Conservation (phyloP, 352 stramenopile genomes). For the Globisporangium irregulare region DNA sequence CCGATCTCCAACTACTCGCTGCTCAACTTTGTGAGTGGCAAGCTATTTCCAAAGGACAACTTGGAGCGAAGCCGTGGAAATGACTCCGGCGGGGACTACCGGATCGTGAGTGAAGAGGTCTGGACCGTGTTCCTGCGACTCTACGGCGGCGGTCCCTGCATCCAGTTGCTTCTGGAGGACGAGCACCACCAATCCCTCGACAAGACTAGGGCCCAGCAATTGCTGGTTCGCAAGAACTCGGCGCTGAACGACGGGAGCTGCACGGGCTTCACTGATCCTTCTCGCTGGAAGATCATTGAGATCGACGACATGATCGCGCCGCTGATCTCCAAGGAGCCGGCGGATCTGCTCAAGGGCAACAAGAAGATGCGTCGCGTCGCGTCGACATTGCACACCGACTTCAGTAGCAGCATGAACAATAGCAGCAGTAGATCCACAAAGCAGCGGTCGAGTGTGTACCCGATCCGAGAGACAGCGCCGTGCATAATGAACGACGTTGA, state of each 20-base stretch:
- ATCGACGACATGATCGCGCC: slow-evolving; percentile 36
- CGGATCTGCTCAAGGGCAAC: slow-evolving; percentile 12
- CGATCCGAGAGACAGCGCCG: slow-evolving; percentile 13
- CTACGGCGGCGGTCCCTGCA: slow-evolving; percentile 66
- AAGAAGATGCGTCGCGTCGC: slow-evolving; percentile 16
- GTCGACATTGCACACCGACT: not conserved
- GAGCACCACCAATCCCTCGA: not conserved
- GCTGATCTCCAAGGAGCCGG: slow-evolving; percentile 9
- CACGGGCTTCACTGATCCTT: not conserved
- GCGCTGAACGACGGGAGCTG: slow-evolving; percentile 3
- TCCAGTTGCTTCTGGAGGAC: slow-evolving; percentile 29
- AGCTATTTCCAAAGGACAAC: slow-evolving; percentile 42
- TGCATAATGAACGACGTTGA: slow-evolving; percentile 12
- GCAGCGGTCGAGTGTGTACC: slow-evolving; percentile 10
- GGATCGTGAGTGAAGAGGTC: slow-evolving; percentile 63
- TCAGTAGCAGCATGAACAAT: slow-evolving; percentile 1
- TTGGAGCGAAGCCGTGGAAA: slow-evolving; percentile 42
- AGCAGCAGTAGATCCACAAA: not conserved
- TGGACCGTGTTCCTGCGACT: slow-evolving; percentile 57
- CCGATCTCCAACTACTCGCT: slow-evolving; percentile 65
- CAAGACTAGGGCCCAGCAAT: not conserved
- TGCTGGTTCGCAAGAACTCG: slow-evolving; percentile 7
- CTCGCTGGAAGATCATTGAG: slow-evolving; percentile 53
- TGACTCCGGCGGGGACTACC: slow-evolving; percentile 43
- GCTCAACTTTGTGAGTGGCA: slow-evolving; percentile 62